Evolutionary conservation across 768 basidiomycete genomes (phyloP).

Genomic region (Tricholoma sp.): DNA sequence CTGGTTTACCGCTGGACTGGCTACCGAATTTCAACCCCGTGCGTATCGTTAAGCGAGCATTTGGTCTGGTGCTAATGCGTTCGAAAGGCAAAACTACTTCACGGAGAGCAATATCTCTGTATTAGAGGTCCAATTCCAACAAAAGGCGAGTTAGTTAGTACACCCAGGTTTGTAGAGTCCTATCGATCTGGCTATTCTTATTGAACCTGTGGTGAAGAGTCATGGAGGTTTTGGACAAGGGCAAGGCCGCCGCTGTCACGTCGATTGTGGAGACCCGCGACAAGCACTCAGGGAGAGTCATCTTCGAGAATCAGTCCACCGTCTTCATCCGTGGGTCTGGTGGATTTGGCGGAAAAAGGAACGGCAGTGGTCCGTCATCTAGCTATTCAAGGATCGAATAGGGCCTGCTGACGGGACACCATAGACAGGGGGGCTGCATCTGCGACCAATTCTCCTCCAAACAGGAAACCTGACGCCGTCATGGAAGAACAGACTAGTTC

Average conservation of each 20-base stretch:
- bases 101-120: conserved; percentile 93
- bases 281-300: conserved; percentile 65
- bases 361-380: conserved; percentile 55
- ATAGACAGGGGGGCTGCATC: conserved; percentile 88
- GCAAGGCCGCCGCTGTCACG: conserved; percentile 91
- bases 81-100: conserved; percentile 84
- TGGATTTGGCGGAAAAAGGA: conserved; percentile 92
- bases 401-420: neutral
- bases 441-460: conserved; percentile 74
- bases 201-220: conserved; percentile 35
- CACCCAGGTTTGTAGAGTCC: conserved; percentile 51
- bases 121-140: conserved; percentile 88
- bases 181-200: neutral
- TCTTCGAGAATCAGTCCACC: conserved; percentile 92
- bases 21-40: conserved; percentile 94
- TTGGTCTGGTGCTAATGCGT: neutral
- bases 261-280: conserved; percentile 75
- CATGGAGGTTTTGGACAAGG: conserved; percentile 82
- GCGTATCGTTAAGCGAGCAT: conserved; percentile 17
- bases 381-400: neutral
- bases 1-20: conserved; percentile 70
- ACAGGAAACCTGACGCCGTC: conserved; percentile 78
- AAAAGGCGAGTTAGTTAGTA: conserved; percentile 69
- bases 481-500: conserved; percentile 82
- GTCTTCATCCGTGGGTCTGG: conserved; percentile 90